Evolutionary conservation across 768 basidiomycete species (phyloP), one percentile per base, ranked within the genome.

Genomic region (Coprinopsis strossmayeri): DNA sequence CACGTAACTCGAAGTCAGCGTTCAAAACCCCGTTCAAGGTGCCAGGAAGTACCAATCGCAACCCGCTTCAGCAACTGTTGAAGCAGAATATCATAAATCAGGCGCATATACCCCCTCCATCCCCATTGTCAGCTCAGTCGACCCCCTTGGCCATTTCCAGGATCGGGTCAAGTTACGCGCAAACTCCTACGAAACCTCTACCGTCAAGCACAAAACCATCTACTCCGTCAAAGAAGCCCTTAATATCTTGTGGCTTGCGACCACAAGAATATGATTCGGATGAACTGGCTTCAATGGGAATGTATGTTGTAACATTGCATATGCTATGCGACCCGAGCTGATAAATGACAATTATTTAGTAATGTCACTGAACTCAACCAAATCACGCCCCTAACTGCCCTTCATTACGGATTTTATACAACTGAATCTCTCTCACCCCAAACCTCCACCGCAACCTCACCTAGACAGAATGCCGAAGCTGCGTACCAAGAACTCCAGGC

Each of bases 371-470:
- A 77, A 51, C 67, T 87, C 1, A 58, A 59, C 20, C 74, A 77
- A 57, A 77, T 87, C 37, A 77, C 75, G 1, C 81, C 77, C 1
- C 59, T 65, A 5, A 67, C 71, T 26, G 84, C 84, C 0, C 55
- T 69, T 21, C 81, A 78, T 58, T 87, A 86, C 55, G 63, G 74
- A 21, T 87, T 87, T 57, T 68, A 76, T 55, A 69, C 71, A n/a
- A n/a, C n/a, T n/a, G n/a, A n/a, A n/a, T n/a, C n/a, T n/a, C n/a
- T n/a, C 11, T 60, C 66, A 9, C 55, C 60, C 1, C 53, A 56
- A 7, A 48, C 58, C 1, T 40, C 55, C 34, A 46, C 48, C 21
- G n/a, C 48, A 5, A 17, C 24, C 37, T n/a, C 34, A 15, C n/a
- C 55, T 5, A n/a, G n/a, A n/a, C 66, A 80, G 0, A 84, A 77